Conservation (phyloP, 305 asterid species). For the Fraxinus greggii region DNA sequence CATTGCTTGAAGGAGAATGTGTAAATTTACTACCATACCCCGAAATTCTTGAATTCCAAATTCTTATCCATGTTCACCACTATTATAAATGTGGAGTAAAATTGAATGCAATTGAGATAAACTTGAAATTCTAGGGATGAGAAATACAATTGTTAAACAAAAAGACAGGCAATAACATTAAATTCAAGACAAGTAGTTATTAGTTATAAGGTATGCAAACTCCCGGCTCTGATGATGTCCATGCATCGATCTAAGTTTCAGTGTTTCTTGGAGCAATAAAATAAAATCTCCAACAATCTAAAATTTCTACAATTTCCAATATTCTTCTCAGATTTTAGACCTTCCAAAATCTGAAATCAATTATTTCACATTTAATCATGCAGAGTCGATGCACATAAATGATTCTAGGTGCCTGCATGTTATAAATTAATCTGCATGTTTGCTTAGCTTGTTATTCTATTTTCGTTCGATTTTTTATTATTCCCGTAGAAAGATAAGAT, state of each 20-base stretch:
- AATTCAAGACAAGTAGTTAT: background rate
- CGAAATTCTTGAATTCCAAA: background rate
- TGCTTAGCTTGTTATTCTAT: background rate
- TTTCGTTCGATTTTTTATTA: background rate
- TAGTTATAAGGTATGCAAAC: background rate
- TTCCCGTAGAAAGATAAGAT: background rate
- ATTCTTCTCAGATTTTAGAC: conserved; percentile 31
- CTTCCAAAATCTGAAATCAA: conserved; percentile 26
- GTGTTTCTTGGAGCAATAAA: conserved; percentile 50
- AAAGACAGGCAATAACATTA: background rate
- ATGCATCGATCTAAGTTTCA: conserved; percentile 40
- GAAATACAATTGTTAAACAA: background rate
- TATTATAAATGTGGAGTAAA: background rate
- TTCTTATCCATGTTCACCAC: background rate
- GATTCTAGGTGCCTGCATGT: background rate
- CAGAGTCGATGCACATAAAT: background rate
- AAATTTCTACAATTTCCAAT: conserved; percentile 47
- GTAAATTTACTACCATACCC: background rate
- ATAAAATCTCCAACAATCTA: conserved; percentile 28
- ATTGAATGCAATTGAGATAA: background rate
- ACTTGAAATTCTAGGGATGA: background rate
- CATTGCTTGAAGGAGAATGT: background rate
- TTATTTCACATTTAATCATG: conserved; percentile 23
- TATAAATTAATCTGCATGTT: background rate
- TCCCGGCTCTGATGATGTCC: conserved; percentile 3